Conservation (phyloP, 352 stramenopile species). For the Phytophthora colocasiae region DNA sequence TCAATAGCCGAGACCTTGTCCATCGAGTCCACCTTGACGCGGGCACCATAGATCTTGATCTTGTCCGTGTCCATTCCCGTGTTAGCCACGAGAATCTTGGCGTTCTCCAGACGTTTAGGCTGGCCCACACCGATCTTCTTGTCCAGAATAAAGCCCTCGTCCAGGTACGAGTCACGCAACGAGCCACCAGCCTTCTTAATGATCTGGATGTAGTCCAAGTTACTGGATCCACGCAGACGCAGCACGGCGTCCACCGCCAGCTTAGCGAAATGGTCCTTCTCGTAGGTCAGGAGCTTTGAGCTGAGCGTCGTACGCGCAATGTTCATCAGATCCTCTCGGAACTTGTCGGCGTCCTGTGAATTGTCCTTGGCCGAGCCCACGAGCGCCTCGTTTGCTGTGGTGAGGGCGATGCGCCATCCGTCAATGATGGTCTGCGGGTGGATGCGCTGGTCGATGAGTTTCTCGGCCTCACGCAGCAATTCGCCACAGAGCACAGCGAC, state of each 20-base stretch:
- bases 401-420: conserved; percentile 96
- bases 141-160: conserved; percentile 98
- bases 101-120: conserved; percentile 97
- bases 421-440: conserved; percentile 99
- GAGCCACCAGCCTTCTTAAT: conserved; percentile 98
- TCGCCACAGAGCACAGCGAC: conserved; percentile 97
- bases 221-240: conserved; percentile 94
- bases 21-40: conserved; percentile 98
- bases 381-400: conserved; percentile 92
- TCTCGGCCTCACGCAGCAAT: conserved; percentile 97
- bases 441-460: conserved; percentile 96
- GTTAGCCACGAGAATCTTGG: conserved; percentile 99
- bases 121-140: conserved; percentile 97
- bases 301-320: conserved; percentile 98
- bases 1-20: conserved; percentile 99
- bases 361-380: conserved; percentile 87
- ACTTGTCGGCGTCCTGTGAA: conserved; percentile 80
- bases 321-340: conserved; percentile 96
- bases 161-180: conserved; percentile 98
- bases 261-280: conserved; percentile 98
- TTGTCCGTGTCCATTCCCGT: conserved; percentile 99
- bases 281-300: conserved; percentile 98
- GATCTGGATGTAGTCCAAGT: conserved; percentile 99
- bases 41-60: conserved; percentile 99
- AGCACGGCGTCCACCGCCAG: conserved; percentile 98